Base-by-base conservation (phyloP, 371 early-diverging fungal species). In the Mucor mucedo region DNA sequence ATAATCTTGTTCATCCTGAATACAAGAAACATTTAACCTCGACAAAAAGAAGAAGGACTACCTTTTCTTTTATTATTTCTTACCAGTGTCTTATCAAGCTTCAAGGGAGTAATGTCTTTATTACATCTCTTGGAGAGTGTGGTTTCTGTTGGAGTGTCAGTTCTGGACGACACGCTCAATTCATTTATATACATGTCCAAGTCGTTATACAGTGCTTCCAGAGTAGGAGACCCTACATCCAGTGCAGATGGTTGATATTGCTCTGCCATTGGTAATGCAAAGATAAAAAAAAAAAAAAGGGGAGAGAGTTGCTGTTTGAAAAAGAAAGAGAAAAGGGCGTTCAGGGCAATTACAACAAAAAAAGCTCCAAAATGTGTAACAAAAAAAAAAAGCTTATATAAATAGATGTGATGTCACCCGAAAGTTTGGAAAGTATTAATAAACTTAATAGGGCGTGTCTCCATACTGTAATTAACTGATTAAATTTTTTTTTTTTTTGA, bases 121-220 rank as follows among this genome's bases (percentile, higher is more conserved):
- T 30, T 48, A 21, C 40, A 32, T 29, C 35, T 55, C 21, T 38
- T 47, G 2, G 14, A 14, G 41, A 41, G 9, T 7, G 35, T 58
- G n/a, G n/a, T 52, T 4, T 49, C 21, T 5, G 27, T 50, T n/a
- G 32, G 21, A 10, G 32, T 33, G 27, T 21, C 13, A 6, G 38
- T n/a, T 2, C 16, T 7, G 29, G 35, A 40, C 21, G 14, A 49
- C 6, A 52, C 47, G 45, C 49, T 62, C 9, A 77, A 42, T 59
- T 77, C 77, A 35, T 67, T 66, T 40, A 77, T 77, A 54, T 73
- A 77, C 42, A 62, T 66, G 52, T 77, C 77, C 32, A 77, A 55
- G 60, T 74, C 74, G 52, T 77, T 69, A 49, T 48, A 77, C 9
- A 77, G 58, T 9, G 74, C 71, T 56, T 77, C 74, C n/a, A 77